A percentile compares a stretch with the other conserved stretches of the same genome.
These are phyloP conservation scores for Mortierella claussenii DNA, from an alignment of 192 early-diverging fungal genomes.

Conservation along the genomic window DNA sequence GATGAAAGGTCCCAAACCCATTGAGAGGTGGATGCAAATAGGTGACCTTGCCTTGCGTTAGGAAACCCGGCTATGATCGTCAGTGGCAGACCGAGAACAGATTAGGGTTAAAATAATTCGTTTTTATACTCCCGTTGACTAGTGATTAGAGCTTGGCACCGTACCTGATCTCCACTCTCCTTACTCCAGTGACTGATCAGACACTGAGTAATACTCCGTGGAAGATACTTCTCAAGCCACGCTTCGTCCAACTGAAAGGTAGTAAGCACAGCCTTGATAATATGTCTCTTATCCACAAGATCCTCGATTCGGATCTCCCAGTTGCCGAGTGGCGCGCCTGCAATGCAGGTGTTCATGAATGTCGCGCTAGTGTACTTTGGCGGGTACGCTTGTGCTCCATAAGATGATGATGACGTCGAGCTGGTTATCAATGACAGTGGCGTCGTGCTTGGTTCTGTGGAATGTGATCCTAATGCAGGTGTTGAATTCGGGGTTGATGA, in stretches of 20 bases:
- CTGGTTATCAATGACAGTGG: background rate
- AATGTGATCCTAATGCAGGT: slow-evolving; percentile 2
- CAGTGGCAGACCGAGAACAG: too few species aligned
- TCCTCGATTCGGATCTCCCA: slow-evolving; percentile 48
- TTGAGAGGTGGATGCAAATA: slow-evolving; percentile 62
- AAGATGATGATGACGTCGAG: background rate
- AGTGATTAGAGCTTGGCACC: too few species aligned
- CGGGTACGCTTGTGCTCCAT: background rate
- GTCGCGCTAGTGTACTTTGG: slow-evolving; percentile 17
- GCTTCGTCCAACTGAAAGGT: slow-evolving; percentile 62
- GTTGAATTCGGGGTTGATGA: background rate
- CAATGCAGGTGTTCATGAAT: slow-evolving; percentile 32
- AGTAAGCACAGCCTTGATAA: slow-evolving; percentile 65
- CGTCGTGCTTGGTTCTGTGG: background rate
- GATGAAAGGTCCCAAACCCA: slow-evolving; percentile 66
- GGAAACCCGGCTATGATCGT: slow-evolving; percentile 40
- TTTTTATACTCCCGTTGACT: too few species aligned
- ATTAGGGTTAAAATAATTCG: too few species aligned
- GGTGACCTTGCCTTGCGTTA: slow-evolving; percentile 26
- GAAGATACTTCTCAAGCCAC: slow-evolving; percentile 63
- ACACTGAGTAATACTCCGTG: slow-evolving; percentile 49
- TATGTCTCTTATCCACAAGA: slow-evolving; percentile 45
- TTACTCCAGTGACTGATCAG: slow-evolving; percentile 53
- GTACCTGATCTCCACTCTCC: slow-evolving; percentile 7
- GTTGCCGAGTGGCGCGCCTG: background rate